A percentile compares a stretch with the other conserved stretches of the same genome.
Conservation (phyloP, 2,329 filamentous ascomycete species). For the Exophiala lecanii-corni region DNA sequence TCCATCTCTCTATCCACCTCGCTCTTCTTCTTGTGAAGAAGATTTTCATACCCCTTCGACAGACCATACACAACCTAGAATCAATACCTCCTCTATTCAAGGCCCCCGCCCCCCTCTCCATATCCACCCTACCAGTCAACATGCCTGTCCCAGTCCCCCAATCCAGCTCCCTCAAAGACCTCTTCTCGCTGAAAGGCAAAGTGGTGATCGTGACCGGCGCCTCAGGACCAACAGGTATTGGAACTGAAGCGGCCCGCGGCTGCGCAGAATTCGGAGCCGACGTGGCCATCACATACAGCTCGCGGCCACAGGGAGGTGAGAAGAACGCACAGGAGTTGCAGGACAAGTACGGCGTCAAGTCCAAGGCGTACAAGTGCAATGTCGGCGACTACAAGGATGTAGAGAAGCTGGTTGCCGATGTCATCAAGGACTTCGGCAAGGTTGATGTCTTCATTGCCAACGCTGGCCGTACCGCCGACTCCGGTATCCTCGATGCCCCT, state of each 20-base stretch:
- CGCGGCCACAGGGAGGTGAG: conserved; percentile 57
- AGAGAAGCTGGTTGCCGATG: conserved; percentile 53
- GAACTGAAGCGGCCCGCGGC: conserved; percentile 61
- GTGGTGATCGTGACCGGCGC: conserved; percentile 47
- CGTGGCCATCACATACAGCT: conserved; percentile 63
- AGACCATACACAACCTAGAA: too few relatives aligned
- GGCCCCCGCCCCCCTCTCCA: too few relatives aligned
- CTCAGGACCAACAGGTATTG: conserved; percentile 54
- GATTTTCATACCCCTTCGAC: too few relatives aligned
- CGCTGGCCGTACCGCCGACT: conserved; percentile 65
- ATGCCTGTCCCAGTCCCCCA: conserved; percentile 26
- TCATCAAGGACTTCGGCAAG: conserved; percentile 65
- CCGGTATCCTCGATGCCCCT: conserved; percentile 63
- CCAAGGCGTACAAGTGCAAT: conserved; percentile 64
- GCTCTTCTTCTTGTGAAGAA: too few relatives aligned
- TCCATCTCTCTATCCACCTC: too few relatives aligned
- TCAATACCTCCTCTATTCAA: too few relatives aligned
- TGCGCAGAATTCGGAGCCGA: conserved; percentile 62
- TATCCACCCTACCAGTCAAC: conserved; percentile 11
- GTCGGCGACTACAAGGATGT: conserved; percentile 55
- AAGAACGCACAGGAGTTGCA: conserved; percentile 61
- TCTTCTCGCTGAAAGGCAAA: conserved; percentile 46
- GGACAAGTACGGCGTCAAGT: conserved; percentile 59
- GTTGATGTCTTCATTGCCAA: conserved; percentile 66
- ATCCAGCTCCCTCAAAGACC: conserved; percentile 32